A percentile compares a stretch with the other conserved stretches of the same genome.
These are phyloP conservation scores for Hirschfeldia incana DNA, from an alignment of 345 rosid genomes.

Conservation along the genomic window DNA sequence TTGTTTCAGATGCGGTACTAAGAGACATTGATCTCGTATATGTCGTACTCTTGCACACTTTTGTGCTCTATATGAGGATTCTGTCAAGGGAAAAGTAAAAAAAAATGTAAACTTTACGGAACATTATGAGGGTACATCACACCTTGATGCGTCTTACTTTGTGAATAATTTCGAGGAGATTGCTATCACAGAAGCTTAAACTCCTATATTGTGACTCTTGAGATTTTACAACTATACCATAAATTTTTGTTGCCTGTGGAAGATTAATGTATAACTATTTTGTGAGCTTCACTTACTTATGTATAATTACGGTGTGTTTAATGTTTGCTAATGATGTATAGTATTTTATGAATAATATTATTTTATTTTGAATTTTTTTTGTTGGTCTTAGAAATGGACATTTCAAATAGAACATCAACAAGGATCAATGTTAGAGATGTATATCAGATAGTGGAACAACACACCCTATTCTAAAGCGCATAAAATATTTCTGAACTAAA, in stretches of 20 bases:
- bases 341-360: too few relatives aligned
- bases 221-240: not conserved
- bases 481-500: not conserved
- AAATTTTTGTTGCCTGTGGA: not conserved
- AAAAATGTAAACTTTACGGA: not conserved
- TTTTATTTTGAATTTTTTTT: too few relatives aligned
- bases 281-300: not conserved
- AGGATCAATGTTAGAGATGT: not conserved
- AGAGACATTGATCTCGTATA: too few relatives aligned
- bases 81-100: not conserved
- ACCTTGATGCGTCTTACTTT: not conserved
- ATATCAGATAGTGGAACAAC: not conserved
- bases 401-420: not conserved
- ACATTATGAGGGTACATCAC: not conserved
- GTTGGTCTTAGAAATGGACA: not conserved
- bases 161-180: not conserved
- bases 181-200: not conserved
- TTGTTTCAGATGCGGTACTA: too few relatives aligned
- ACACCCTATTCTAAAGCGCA: not conserved
- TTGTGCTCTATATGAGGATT: not conserved
- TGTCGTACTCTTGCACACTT: too few relatives aligned
- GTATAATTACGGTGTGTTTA: not conserved
- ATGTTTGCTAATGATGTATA: not conserved
- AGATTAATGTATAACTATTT: not conserved
- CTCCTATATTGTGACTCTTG: not conserved